A percentile compares a stretch with the other conserved stretches of the same genome.
phyloP scores from a whole-genome alignment of 306 rosid species.

The Phaseolus lunatus region DNA sequence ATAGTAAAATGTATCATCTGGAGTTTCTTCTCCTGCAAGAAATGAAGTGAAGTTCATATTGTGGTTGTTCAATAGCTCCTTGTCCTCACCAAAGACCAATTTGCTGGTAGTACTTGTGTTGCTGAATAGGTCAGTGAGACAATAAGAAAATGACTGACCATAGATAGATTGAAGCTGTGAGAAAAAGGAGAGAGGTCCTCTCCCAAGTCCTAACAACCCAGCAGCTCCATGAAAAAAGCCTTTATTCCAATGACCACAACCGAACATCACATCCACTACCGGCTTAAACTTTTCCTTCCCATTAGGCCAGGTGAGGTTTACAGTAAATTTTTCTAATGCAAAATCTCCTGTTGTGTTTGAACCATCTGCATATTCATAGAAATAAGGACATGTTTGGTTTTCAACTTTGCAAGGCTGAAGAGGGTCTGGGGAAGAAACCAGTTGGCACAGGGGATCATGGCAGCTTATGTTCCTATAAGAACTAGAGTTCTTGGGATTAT shows the following conservation, averaged over 20 bases:
- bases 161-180: constrained; percentile 74
- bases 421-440: constrained; percentile 72
- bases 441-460: constrained; percentile 55
- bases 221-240: constrained; percentile 82
- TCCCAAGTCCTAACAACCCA: constrained; percentile 77
- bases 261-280: constrained; percentile 74
- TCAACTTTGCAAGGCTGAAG: constrained; percentile 62
- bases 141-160: constrained; percentile 79
- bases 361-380: constrained; percentile 77
- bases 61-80: constrained; percentile 51
- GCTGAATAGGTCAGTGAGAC: constrained; percentile 73
- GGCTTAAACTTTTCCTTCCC: constrained; percentile 48
- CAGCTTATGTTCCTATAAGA: constrained; percentile 68
- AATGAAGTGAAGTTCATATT: constrained; percentile 69
- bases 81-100: constrained; percentile 71
- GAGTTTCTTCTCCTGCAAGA: constrained; percentile 58
- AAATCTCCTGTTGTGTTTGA: constrained; percentile 90
- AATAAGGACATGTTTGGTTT: constrained; percentile 78
- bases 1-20: constrained; percentile 78
- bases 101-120: constrained; percentile 67
- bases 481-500: constrained; percentile 66
- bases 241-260: constrained; percentile 89
- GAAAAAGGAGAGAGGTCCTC: constrained; percentile 75
- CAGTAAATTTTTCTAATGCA: constrained; percentile 67
- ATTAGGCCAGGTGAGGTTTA: constrained; percentile 57